A percentile compares a stretch with the other conserved stretches of the same genome.
phyloP scores from a whole-genome alignment of 306 rosid genomes.

The Lablab purpureus region DNA sequence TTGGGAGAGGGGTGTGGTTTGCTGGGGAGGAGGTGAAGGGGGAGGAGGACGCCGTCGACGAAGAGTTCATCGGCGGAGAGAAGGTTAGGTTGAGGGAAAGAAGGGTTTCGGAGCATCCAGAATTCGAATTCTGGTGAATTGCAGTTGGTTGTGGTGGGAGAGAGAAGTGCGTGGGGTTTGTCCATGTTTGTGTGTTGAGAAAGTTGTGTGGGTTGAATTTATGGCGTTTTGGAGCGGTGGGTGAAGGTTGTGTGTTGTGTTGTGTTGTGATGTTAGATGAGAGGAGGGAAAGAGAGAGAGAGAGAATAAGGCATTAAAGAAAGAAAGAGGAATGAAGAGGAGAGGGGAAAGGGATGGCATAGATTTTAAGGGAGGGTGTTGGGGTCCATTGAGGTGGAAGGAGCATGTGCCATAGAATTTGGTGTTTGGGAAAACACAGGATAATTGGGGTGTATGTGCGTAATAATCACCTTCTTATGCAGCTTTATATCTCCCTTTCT shows the following conservation, averaged over 20 bases:
- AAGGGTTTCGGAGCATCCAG: slow-evolving; percentile 94
- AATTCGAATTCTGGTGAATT: slow-evolving; percentile 96
- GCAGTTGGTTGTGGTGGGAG: slow-evolving; percentile 52
- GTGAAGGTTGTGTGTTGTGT: slow-evolving; percentile 43
- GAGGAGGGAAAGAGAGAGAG: not conserved
- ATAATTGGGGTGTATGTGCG: not conserved
- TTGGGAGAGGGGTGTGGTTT: slow-evolving; percentile 26
- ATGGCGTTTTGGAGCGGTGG: slow-evolving; percentile 16
- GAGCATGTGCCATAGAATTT: slow-evolving; percentile 47
- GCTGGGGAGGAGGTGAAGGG: slow-evolving; percentile 65
- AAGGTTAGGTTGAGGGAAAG: slow-evolving; percentile 77
- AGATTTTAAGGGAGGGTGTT: slow-evolving; percentile 36
- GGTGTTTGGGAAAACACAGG: not conserved
- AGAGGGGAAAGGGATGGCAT: slow-evolving; percentile 44
- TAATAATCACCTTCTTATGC: slow-evolving; percentile 41
- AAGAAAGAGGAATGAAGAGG: slow-evolving; percentile 37
- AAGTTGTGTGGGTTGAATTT: not conserved
- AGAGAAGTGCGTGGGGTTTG: slow-evolving; percentile 27
- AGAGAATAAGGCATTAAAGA: slow-evolving; percentile 50
- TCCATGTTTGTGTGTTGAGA: slow-evolving; percentile 28
- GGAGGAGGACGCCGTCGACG: slow-evolving; percentile 83
- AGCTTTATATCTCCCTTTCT: slow-evolving; percentile 35
- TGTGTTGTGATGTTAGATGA: slow-evolving; percentile 28
- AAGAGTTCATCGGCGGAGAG: slow-evolving; percentile 92
- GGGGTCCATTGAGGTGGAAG: slow-evolving; percentile 47